A percentile compares a stretch with the other conserved stretches of the same genome.
Evolutionary conservation across 257 asterid genomes (phyloP).

Genomic region (Gentiana dahurica): DNA sequence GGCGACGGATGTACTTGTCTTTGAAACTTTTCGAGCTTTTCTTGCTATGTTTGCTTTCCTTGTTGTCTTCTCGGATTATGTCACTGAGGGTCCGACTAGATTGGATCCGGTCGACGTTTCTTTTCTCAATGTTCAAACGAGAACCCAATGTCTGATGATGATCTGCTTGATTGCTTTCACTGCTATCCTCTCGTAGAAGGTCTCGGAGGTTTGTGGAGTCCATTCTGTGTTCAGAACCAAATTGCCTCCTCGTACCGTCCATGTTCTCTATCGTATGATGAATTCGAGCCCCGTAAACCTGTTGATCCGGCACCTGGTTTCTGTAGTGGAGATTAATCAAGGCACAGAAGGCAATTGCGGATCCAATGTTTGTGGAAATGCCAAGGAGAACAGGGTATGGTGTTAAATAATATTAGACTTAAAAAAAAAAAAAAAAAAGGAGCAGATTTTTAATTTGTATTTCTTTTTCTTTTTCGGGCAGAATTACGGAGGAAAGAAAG

Average conservation of each 20-base stretch:
- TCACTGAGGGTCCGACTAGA: constrained; percentile 48
- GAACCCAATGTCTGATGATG: constrained; percentile 14
- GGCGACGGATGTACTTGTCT: constrained; percentile 46
- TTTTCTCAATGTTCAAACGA: constrained; percentile 12
- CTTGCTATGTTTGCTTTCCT: constrained; percentile 17
- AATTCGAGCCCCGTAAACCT: no score
- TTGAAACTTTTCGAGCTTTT: constrained; percentile 46
- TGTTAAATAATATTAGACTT: no score
- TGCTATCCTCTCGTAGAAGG: constrained; percentile 5
- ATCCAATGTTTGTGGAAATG: no score
- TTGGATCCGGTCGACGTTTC: constrained; percentile 4
- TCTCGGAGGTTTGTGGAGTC: constrained; percentile 6
- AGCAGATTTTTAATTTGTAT: no score
- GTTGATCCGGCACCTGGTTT: no score
- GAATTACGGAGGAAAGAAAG: no score
- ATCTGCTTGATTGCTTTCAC: neutral
- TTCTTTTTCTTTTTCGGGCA: no score
- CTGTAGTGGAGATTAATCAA: no score
- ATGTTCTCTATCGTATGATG: neutral
- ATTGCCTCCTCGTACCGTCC: constrained; percentile 3
- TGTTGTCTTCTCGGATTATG: constrained; percentile 57
- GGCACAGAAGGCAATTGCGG: no score
- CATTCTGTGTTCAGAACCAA: neutral
- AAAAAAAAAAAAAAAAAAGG: no score
- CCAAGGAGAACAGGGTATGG: no score